phyloP scores from a whole-genome alignment of 2,329 filamentous ascomycete genomes.

The Trichoderma sp. region DNA sequence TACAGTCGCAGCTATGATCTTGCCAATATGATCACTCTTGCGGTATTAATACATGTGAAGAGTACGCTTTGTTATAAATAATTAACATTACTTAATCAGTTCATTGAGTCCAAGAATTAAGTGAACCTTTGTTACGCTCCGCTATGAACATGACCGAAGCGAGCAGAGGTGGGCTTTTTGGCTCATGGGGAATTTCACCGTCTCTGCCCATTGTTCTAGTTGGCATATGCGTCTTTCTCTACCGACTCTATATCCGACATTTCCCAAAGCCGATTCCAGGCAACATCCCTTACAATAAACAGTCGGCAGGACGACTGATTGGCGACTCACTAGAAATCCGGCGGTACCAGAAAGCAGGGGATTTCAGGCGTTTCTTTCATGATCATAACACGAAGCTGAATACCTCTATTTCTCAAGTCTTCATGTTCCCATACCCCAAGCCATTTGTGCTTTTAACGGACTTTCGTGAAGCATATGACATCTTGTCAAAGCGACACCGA shows the following conservation, averaged over 20 bases:
- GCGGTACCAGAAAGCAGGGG: not conserved
- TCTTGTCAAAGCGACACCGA: not conserved
- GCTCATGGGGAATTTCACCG: not conserved
- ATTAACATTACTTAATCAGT: not conserved
- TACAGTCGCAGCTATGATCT: not conserved
- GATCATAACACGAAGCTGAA: slow-evolving; percentile 1
- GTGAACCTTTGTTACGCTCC: not conserved
- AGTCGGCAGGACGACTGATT: not conserved
- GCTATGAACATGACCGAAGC: not conserved
- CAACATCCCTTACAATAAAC: not conserved
- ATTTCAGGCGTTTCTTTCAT: not conserved
- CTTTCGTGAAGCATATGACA: not conserved
- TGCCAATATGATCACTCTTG: not conserved
- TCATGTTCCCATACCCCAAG: slow-evolving; percentile 1
- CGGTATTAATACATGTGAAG: not conserved
- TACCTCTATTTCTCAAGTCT: not conserved
- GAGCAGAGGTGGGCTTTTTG: not conserved
- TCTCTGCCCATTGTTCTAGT: not conserved
- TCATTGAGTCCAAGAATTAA: no score
- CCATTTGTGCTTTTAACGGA: not conserved
- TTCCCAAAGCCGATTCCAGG: not conserved
- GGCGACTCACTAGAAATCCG: not conserved
- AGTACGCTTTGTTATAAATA: not conserved
- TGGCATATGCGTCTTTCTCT: not conserved
- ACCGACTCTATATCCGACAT: not conserved